These are phyloP conservation scores for Globisporangium middletonii DNA, from an alignment of 352 stramenopile species.

Conservation along the genomic window DNA sequence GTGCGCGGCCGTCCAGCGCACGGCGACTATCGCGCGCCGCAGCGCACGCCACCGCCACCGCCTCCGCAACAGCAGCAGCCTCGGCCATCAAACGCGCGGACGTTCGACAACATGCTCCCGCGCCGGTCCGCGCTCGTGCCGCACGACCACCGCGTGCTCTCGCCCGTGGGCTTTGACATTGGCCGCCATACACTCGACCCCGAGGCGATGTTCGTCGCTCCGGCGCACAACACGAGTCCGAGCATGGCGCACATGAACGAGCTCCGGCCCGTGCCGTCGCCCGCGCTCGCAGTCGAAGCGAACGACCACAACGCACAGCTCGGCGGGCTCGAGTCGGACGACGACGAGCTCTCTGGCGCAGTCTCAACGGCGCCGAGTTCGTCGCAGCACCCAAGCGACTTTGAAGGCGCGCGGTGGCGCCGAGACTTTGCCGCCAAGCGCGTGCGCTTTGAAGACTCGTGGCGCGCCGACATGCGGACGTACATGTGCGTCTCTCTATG, in stretches of 20 bases:
- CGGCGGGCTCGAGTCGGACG: not conserved
- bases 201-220: conserved; percentile 10
- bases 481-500: conserved; percentile 41
- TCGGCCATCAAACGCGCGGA: not conserved
- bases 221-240: conserved; percentile 18
- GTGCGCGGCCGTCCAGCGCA: not conserved
- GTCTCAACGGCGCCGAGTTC: conserved; percentile 1
- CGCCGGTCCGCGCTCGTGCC: conserved; percentile 25
- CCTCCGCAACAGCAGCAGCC: too few species aligned
- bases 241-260: conserved; percentile 28
- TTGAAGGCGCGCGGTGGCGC: conserved; percentile 15
- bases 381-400: conserved; percentile 1
- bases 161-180: conserved; percentile 9
- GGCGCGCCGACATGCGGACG: conserved; percentile 38
- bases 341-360: conserved; percentile 14
- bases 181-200: conserved; percentile 23
- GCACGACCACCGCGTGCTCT: conserved; percentile 11
- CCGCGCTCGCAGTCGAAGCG: conserved; percentile 12
- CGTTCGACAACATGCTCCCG: conserved; percentile 22
- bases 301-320: not conserved
- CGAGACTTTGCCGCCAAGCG: conserved; percentile 48
- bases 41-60: conserved; percentile 3
- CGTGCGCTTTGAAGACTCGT: conserved; percentile 37
- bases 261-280: conserved; percentile 20
- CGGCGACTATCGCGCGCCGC: not conserved